phyloP scores from a whole-genome alignment of 306 rosid species.

The Cucumis cinereus region DNA sequence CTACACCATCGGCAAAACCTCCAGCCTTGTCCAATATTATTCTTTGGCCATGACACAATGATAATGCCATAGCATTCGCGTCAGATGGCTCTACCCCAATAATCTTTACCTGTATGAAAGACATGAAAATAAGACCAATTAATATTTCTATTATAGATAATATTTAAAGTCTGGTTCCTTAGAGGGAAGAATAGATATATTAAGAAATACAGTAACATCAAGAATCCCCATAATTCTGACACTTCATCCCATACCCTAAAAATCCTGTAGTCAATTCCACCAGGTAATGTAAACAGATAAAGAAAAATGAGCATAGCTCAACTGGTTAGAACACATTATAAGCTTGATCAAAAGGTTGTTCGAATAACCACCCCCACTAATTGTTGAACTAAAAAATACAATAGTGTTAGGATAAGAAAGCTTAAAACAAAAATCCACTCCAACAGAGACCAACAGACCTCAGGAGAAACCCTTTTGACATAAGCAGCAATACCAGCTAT shows the following conservation, averaged over 20 bases:
- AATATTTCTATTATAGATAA: background rate
- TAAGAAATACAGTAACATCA: background rate
- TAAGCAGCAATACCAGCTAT: conserved; percentile 97
- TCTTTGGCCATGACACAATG: conserved; percentile 76
- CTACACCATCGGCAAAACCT: conserved; percentile 97
- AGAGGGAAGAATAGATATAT: background rate
- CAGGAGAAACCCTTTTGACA: conserved; percentile 80
- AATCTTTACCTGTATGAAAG: conserved; percentile 56
- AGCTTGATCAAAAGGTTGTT: too few relatives aligned
- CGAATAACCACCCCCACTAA: too few relatives aligned
- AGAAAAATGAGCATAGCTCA: too few relatives aligned
- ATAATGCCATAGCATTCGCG: conserved; percentile 92
- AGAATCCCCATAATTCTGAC: background rate
- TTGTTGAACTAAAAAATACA: background rate
- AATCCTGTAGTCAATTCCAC: background rate
- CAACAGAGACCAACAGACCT: conserved; percentile 33
- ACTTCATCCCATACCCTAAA: background rate
- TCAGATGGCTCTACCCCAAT: conserved; percentile 92
- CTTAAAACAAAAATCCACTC: background rate
- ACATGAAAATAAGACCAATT: background rate
- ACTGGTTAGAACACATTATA: too few relatives aligned
- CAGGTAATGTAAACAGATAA: background rate
- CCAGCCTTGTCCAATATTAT: conserved; percentile 76
- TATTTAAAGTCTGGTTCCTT: background rate
- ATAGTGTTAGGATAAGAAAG: background rate